A percentile compares a stretch with the other conserved stretches of the same genome.
phyloP scores from a whole-genome alignment of 306 rosid species.

The Elaeagnus macrophylla region DNA sequence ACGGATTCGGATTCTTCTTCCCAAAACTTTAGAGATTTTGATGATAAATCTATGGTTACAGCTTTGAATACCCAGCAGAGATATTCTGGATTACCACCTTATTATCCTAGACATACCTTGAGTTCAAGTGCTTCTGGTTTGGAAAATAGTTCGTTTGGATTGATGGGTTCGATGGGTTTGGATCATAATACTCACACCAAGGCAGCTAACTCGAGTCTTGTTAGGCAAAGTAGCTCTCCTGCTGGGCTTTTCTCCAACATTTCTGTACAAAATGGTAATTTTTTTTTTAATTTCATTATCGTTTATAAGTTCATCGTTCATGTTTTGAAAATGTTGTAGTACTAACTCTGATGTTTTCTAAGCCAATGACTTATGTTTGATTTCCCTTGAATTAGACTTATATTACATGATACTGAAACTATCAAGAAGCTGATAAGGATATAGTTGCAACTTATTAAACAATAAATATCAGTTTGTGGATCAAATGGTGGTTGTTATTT shows the following conservation, averaged over 20 bases:
- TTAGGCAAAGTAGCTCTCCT: constrained; percentile 58
- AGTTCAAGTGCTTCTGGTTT: constrained; percentile 22
- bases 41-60: constrained; percentile 23
- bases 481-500: no score
- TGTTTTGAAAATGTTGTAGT: not conserved
- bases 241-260: constrained; percentile 45
- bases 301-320: not conserved
- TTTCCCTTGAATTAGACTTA: not conserved
- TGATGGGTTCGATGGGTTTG: constrained; percentile 35
- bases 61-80: constrained; percentile 33
- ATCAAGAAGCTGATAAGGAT: constrained; percentile 1
- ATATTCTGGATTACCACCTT: constrained; percentile 57
- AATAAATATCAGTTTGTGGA: no score
- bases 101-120: constrained; percentile 64
- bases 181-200: constrained; percentile 27
- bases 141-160: constrained; percentile 39
- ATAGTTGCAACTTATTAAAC: not conserved
- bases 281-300: constrained; percentile 3
- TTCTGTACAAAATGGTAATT: constrained; percentile 51
- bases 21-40: constrained; percentile 25
- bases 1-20: constrained; percentile 27
- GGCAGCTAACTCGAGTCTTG: constrained; percentile 25
- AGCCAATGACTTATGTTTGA: not conserved
- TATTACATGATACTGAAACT: not conserved
- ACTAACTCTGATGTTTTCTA: not conserved